Evolutionary conservation across 2,329 filamentous ascomycete genomes (phyloP).

Genomic region (Alternaria brassicae): DNA sequence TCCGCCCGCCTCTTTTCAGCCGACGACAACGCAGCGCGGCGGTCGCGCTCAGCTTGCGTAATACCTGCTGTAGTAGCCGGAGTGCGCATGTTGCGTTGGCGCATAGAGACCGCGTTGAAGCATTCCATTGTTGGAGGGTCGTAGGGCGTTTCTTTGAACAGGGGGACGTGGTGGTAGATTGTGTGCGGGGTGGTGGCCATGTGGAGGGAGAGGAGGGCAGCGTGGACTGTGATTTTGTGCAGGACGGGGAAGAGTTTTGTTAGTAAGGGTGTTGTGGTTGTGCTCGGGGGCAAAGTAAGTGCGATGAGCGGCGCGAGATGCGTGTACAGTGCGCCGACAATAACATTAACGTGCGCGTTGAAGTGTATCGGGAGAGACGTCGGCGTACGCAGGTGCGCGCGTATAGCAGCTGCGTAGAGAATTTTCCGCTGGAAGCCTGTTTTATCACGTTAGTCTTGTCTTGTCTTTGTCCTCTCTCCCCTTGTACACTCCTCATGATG

Average conservation of each 20-base stretch:
- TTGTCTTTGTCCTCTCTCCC: slow-evolving; percentile 33
- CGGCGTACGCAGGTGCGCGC: background rate
- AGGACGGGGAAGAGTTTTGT: slow-evolving; percentile 2
- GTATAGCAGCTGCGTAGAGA: slow-evolving; percentile 19
- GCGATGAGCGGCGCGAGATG: slow-evolving; percentile 33
- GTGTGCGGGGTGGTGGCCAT: slow-evolving; percentile 39
- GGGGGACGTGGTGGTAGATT: slow-evolving; percentile 36
- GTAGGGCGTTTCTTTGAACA: slow-evolving; percentile 39
- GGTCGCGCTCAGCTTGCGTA: background rate
- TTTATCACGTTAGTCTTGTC: background rate
- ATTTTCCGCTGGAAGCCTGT: slow-evolving; percentile 32
- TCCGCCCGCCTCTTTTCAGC: slow-evolving; percentile 2
- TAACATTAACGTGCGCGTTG: slow-evolving; percentile 26
- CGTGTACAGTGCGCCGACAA: slow-evolving; percentile 23
- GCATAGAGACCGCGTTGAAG: slow-evolving; percentile 29
- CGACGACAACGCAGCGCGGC: rapidly evolving
- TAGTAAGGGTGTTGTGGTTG: background rate
- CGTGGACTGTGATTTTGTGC: slow-evolving; percentile 12
- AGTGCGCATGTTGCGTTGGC: slow-evolving; percentile 4
- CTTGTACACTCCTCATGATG: too few relatives aligned
- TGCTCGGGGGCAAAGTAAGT: slow-evolving; percentile 10
- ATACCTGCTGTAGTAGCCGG: too few relatives aligned
- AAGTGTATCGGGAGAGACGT: slow-evolving; percentile 31
- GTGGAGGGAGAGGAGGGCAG: slow-evolving; percentile 31
- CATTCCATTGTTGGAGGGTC: slow-evolving; percentile 22